Percentiles rank a stretch among this genome's conserved stretches.
These are phyloP conservation scores for Vaccinium darrowii DNA, from an alignment of 148 eudicot genomes.

Conservation along the genomic window DNA sequence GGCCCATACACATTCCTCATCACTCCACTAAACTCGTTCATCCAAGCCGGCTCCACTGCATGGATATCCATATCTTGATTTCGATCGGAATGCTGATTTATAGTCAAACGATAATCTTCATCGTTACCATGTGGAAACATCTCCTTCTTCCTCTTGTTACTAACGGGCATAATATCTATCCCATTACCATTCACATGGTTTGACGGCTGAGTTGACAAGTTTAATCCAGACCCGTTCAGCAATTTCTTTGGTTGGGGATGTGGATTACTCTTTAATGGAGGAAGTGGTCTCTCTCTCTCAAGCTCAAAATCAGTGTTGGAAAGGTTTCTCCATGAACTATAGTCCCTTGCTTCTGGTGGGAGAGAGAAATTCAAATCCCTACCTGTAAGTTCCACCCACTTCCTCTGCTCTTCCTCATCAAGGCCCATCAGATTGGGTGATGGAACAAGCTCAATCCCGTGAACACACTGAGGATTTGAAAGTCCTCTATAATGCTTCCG, in stretches of 20 bases:
- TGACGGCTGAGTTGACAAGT: slow-evolving; percentile 53
- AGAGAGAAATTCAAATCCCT: slow-evolving; percentile 57
- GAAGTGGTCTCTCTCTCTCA: slow-evolving; percentile 56
- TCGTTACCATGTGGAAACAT: slow-evolving; percentile 38
- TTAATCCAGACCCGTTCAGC: slow-evolving; percentile 66
- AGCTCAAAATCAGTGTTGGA: slow-evolving; percentile 69
- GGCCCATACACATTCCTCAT: slow-evolving; percentile 72
- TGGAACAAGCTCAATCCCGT: slow-evolving; percentile 65
- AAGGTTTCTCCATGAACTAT: slow-evolving; percentile 69
- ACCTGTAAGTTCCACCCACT: slow-evolving; percentile 70
- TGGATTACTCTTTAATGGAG: slow-evolving; percentile 42
- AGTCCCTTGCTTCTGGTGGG: slow-evolving; percentile 68
- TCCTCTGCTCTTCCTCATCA: slow-evolving; percentile 73
- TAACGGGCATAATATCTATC: slow-evolving; percentile 43
- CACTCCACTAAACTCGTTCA: slow-evolving; percentile 64
- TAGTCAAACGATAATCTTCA: slow-evolving; percentile 42
- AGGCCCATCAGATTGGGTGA: slow-evolving; percentile 50
- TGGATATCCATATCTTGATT: slow-evolving; percentile 41
- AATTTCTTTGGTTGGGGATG: slow-evolving; percentile 43
- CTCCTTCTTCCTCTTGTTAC: slow-evolving; percentile 63
- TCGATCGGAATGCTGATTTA: slow-evolving; percentile 31
- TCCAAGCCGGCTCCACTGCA: slow-evolving; percentile 49
- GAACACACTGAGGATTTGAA: slow-evolving; percentile 76
- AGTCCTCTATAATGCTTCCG: slow-evolving; percentile 82
- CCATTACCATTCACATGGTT: slow-evolving; percentile 44